Evolutionary conservation across 305 asterid genomes (phyloP), one percentile per base, ranked within the genome.

Genomic region (Withania somnifera): DNA sequence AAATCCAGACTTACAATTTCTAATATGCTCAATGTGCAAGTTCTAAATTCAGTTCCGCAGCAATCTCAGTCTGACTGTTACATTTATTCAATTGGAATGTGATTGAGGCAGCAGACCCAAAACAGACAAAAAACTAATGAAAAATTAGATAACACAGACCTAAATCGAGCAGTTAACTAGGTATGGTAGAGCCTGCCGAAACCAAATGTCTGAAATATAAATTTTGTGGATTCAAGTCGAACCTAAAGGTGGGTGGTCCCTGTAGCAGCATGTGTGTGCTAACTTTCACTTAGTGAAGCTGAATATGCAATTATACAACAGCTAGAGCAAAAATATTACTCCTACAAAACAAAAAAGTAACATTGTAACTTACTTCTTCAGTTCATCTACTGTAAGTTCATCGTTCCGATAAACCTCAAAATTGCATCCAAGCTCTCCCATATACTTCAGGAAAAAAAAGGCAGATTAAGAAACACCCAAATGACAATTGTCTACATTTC

Each of bases 361-460:
- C 45, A 26, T 9, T 28, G 66, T 66, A 19, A 50, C 80, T 81
- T 91, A 95, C 99, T 81, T 85, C 85, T 86, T 92, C 36, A 95
- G 87, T 83, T 93, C 95, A 40, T 89, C 95, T 82, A 95, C 91
- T 5, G 98, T 90, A 36, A 95, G 95, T 85, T 95, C 99, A 75
- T 95, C 99, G 66, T 95, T 95, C 68, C 98, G 87, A 86, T 91
- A 95, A 50, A 95, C 99, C 88, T 91, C 98, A 80, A 93, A 93
- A 28, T 87, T 88, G 85, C 94, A 94, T 5, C 97, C 97, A 58
- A 92, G 88, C 91, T 93, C 98, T 68, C 98, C 98, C 95, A 95
- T 86, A 64, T 92, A 95, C 98, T 92, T 90, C 52, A 3, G 28
- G 2, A 3, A 1, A 24, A 56, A 22, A 34, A 17, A 40, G 87